Evolutionary conservation across 805 yeast genomes (phyloP).

Genomic region (Yarrowia hollandica): DNA sequence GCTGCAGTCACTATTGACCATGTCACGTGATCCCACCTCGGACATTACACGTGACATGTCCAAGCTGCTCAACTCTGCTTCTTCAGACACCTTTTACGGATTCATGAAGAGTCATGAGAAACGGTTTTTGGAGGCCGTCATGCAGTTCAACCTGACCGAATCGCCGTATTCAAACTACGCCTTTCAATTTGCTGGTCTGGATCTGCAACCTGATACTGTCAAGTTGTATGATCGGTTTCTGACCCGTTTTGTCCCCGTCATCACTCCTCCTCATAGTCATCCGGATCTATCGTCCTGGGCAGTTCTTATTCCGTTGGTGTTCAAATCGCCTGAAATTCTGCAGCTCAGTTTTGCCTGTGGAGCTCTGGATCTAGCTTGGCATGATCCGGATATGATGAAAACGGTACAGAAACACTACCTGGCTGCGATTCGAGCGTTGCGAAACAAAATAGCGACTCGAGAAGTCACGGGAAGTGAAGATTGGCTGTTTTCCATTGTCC

Average conservation of each 20-base stretch:
- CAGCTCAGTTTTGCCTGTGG: conserved; percentile 27
- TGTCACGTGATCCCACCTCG: not conserved
- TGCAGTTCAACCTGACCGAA: conserved; percentile 15
- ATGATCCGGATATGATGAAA: conserved; percentile 15
- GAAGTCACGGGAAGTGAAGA: conserved; percentile 12
- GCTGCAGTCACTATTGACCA: not conserved
- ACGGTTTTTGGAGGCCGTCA: conserved; percentile 9
- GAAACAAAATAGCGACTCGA: not conserved
- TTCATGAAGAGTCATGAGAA: conserved; percentile 8
- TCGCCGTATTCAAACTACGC: conserved; percentile 22
- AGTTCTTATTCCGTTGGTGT: conserved; percentile 17
- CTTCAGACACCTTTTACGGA: conserved; percentile 14
- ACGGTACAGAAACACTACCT: conserved; percentile 14
- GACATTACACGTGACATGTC: not conserved
- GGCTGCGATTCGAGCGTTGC: not conserved
- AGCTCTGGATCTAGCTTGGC: conserved; percentile 16
- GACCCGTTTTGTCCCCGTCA: conserved; percentile 18
- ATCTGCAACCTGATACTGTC: conserved; percentile 9
- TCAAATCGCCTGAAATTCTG: conserved; percentile 22
- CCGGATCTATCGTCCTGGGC: conserved; percentile 24
- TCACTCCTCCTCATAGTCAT: conserved; percentile 15
- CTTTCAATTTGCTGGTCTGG: conserved; percentile 14
- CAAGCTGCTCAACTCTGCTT: conserved; percentile 6
- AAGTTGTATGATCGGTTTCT: conserved; percentile 10
- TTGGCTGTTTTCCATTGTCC: conserved; percentile 18